phyloP scores from a whole-genome alignment of 1,284 basidiomycete genomes.

The Cystobasidium pallidum region DNA sequence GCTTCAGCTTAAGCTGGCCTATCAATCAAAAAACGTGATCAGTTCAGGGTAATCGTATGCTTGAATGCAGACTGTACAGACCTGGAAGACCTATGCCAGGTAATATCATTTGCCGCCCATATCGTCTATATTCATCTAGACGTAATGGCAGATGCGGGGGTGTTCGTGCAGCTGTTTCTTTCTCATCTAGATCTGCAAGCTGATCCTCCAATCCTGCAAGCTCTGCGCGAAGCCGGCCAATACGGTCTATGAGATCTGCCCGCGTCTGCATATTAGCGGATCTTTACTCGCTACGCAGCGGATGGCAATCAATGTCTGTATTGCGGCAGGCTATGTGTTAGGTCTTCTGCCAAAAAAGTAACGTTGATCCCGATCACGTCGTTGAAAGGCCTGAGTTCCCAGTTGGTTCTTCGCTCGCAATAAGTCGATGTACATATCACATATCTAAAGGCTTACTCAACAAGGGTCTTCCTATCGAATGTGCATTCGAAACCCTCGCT shows the following conservation, averaged over 20 bases:
- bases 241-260: background rate
- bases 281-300: too few species aligned
- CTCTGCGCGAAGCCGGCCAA: constrained; percentile 19
- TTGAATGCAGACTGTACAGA: constrained; percentile 51
- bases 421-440: too few species aligned
- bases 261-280: background rate
- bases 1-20: constrained; percentile 82
- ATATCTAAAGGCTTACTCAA: too few species aligned
- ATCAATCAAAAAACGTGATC: constrained; percentile 5
- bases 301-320: too few species aligned
- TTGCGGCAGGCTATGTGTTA: too few species aligned
- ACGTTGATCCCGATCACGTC: too few species aligned
- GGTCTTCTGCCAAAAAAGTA: too few species aligned
- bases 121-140: constrained; percentile 76
- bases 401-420: too few species aligned
- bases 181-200: constrained; percentile 31
- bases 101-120: constrained; percentile 97
- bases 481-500: constrained; percentile 2
- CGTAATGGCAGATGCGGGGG: constrained; percentile 52
- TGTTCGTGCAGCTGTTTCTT: constrained; percentile 9
- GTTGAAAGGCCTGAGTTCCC: too few species aligned
- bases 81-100: constrained; percentile 83
- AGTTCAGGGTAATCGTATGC: background rate
- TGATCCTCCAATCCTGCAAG: constrained; percentile 23
- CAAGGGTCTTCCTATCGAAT: too few species aligned